Percentiles rank a stretch among this genome's conserved stretches.
phyloP scores from a whole-genome alignment of 192 early-diverging fungal genomes.

The Coemansia sp. region DNA sequence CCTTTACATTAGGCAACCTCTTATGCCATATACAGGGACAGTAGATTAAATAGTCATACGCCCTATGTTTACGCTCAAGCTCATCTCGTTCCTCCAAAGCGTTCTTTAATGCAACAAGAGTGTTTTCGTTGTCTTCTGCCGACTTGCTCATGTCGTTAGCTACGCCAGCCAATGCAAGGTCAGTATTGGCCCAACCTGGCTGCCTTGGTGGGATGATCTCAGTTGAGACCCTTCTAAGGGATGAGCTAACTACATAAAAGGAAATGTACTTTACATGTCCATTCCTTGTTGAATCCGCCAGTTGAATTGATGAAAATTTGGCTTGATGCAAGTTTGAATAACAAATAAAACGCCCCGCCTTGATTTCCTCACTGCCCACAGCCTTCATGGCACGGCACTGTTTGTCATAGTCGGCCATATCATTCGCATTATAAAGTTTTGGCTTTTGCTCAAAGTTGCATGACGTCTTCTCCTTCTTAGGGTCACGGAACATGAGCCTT shows the following conservation, averaged over 20 bases:
- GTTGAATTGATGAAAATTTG: neutral
- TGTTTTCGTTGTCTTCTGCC: neutral
- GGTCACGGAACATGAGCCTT: neutral
- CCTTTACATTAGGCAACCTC: neutral
- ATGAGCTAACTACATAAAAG: neutral
- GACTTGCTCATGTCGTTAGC: neutral
- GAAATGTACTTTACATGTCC: conserved; percentile 2
- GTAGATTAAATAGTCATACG: neutral
- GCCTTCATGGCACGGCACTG: neutral
- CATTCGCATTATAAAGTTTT: neutral
- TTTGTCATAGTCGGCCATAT: neutral
- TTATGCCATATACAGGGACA: neutral
- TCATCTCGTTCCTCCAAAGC: neutral
- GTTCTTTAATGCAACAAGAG: neutral
- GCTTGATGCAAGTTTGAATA: neutral
- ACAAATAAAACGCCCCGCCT: neutral
- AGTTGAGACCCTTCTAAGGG: neutral
- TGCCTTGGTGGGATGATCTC: neutral
- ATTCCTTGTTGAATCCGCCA: neutral
- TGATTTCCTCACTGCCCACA: neutral
- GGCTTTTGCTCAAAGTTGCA: neutral
- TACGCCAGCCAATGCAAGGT: neutral
- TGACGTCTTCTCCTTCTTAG: neutral
- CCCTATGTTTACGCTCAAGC: neutral
- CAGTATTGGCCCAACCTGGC: neutral